Base-by-base conservation (phyloP, 257 asterid species). In the Salvia hispanica region DNA sequence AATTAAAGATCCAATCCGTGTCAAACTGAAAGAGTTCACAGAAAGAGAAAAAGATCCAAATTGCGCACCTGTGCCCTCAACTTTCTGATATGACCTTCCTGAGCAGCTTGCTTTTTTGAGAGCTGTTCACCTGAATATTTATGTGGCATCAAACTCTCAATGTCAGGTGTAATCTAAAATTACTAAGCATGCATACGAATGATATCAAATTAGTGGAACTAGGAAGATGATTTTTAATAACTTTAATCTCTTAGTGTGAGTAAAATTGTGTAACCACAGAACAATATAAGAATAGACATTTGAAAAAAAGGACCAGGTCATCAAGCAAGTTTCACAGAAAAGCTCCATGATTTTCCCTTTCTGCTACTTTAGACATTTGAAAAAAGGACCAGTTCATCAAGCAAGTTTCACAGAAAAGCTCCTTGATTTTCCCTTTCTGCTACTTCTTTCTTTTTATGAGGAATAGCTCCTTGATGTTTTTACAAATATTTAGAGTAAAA, bases 21-120 rank as follows among this genome's bases (percentile, higher is more conserved):
- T 71, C 16, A 62, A 40, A 40, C 45, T 51, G 62, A 76, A 76
- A 21, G 46, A 21, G 25, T 55, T 11, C 40, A 72, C 21, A 36
- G 48, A 72, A 62, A 67, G 64, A n/a, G n/a, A n/a, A n/a, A n/a
- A n/a, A n/a, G n/a, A n/a, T n/a, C n/a, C n/a, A n/a, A n/a, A n/a
- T n/a, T 64, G 64, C 70, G 14, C 78, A 94, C 98, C 97, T 91
- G 99, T 74, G 98, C 96, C 83, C 99, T 91, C 78, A 94, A 79
- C 76, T 94, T 94, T 82, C 98, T 89, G 33, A 94, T 91, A 60
- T 79, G 88, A 71, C 93, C 75, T 83, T 94, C 99, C 79, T 91
- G 99, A 71, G 93, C 89, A 76, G 99, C 99, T 75, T 94, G 99
- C 81, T 94, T 94, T 85, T 94, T 94, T 9, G 99, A 94, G 78